A percentile compares a stretch with the other conserved stretches of the same genome.
Evolutionary conservation across 768 basidiomycete species (phyloP).

Genomic region (Tephrocybe sp.): DNA sequence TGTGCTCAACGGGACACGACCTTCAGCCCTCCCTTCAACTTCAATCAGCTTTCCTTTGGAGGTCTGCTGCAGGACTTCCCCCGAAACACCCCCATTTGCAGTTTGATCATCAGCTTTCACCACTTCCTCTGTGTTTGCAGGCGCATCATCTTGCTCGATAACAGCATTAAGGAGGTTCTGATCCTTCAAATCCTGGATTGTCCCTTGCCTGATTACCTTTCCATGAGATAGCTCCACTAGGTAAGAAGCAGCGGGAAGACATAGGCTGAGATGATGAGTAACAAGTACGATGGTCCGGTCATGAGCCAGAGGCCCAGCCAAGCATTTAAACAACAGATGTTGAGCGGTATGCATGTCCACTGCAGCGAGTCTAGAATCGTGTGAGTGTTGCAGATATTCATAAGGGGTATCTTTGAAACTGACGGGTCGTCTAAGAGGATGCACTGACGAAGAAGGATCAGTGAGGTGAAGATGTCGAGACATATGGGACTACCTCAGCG

Average conservation of each 20-base stretch:
- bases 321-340: constrained; percentile 62
- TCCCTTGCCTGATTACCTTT: constrained; percentile 45
- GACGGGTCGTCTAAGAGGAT: constrained; percentile 74
- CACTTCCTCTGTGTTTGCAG: constrained; percentile 16
- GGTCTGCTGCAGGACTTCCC: not conserved
- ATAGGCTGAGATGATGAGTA: constrained; percentile 78
- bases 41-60: constrained; percentile 55
- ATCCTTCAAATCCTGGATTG: constrained; percentile 43
- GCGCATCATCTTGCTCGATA: constrained; percentile 44
- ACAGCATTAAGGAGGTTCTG: constrained; percentile 41
- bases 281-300: constrained; percentile 77
- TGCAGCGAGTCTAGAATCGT: constrained; percentile 50
- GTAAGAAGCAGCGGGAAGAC: constrained; percentile 65
- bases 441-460: constrained; percentile 28
- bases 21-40: constrained; percentile 64
- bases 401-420: constrained; percentile 20
- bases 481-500: constrained; percentile 40
- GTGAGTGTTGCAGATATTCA: not conserved
- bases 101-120: constrained; percentile 33
- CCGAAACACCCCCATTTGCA: constrained; percentile 2
- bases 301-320: constrained; percentile 57
- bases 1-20: constrained; percentile 53
- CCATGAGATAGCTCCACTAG: constrained; percentile 61
- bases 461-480: not conserved
- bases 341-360: constrained; percentile 79